Evolutionary conservation across 345 rosid species (phyloP).

Genomic region (Syzygium jambos): DNA sequence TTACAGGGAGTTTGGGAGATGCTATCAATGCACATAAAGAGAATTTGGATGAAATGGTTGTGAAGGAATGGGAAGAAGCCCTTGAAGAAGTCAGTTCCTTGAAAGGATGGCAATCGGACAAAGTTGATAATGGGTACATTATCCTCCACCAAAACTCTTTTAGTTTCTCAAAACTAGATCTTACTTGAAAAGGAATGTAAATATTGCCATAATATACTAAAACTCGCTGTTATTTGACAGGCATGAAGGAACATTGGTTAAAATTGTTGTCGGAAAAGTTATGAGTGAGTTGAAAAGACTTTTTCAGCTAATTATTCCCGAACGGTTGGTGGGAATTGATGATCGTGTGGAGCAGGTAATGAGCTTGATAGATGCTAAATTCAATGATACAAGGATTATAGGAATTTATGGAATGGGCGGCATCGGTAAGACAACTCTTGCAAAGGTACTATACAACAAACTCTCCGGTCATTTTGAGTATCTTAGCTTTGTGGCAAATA

Average conservation of each 20-base stretch:
- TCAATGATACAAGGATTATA: not conserved
- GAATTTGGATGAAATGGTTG: accelerated
- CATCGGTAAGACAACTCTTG: not conserved
- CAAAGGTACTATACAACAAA: not conserved
- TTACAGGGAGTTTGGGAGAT: not conserved
- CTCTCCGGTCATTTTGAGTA: accelerated
- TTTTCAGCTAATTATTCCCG: not conserved
- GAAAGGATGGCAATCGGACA: not conserved
- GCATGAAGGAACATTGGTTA: not conserved
- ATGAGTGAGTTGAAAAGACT: not conserved
- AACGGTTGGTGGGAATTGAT: not conserved
- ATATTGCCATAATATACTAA: not conserved
- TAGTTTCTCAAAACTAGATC: not conserved
- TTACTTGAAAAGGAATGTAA: not conserved
- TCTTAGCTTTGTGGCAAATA: not conserved
- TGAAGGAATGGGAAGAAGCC: not conserved
- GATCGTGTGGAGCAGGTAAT: not conserved
- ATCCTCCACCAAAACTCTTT: not conserved
- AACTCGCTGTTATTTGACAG: not conserved
- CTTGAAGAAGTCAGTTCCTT: accelerated
- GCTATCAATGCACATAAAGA: not conserved
- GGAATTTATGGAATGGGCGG: not conserved
- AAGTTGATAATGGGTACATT: not conserved
- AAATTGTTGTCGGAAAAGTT: not conserved
- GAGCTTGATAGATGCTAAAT: not conserved